These are phyloP conservation scores for Luvunga scandens DNA, from an alignment of 345 rosid genomes.

Conservation along the genomic window DNA sequence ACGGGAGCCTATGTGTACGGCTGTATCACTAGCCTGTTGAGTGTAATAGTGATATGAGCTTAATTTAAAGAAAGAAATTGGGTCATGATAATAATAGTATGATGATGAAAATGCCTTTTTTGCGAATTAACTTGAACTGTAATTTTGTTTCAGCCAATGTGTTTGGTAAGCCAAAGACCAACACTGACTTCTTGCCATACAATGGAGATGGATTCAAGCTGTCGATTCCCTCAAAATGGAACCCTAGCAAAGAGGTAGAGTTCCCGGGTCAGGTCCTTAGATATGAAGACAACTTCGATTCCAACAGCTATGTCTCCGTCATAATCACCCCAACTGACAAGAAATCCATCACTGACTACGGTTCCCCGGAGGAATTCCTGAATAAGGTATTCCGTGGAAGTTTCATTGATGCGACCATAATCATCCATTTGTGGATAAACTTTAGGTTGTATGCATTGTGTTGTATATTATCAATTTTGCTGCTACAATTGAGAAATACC, in stretches of 20 bases:
- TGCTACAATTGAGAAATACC: not conserved
- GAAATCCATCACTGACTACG: conserved; percentile 80
- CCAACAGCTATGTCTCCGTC: conserved; percentile 55
- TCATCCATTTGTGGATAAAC: not conserved
- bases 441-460: not conserved
- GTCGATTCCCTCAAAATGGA: conserved; percentile 84
- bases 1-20: too few relatives aligned
- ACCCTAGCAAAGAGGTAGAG: conserved; percentile 89
- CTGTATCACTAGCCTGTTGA: too few relatives aligned
- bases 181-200: conserved; percentile 72
- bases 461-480: not conserved
- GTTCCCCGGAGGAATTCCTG: conserved; percentile 77
- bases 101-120: too few relatives aligned
- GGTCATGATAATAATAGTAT: too few relatives aligned
- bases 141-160: conserved; percentile 61
- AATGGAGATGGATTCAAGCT: conserved; percentile 79
- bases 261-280: conserved; percentile 90
- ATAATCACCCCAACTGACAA: conserved; percentile 78
- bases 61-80: too few relatives aligned
- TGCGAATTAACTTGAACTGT: not conserved
- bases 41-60: too few relatives aligned
- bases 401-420: not conserved
- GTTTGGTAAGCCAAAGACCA: conserved; percentile 83
- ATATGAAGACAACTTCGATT: conserved; percentile 85
- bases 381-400: conserved; percentile 37